Base-by-base conservation (phyloP, 306 rosid species). In the Cicer pinnatifidum region DNA sequence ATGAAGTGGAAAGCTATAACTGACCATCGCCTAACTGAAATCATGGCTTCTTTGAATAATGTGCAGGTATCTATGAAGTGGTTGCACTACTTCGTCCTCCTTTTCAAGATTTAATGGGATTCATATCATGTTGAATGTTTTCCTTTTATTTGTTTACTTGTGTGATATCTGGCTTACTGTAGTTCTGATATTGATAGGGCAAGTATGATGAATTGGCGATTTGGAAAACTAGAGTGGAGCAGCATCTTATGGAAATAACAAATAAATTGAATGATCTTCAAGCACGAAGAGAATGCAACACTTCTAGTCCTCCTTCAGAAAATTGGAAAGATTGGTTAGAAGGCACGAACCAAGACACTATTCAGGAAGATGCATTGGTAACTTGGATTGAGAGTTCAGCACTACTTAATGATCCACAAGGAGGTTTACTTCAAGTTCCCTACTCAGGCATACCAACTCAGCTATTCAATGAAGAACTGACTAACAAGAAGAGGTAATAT, bases 321-420 rank as follows among this genome's bases (percentile, higher is more conserved):
- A 82, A 75, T 75, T 92, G 96, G 97, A 84, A 88, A 78, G 93
- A 92, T 74, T 90, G 93, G 96, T 52, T 92, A 68, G 94, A 84
- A 73, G 73, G 79, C 75, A 72, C 82, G 68, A 82, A 83, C 78
- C 83, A 84, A 20, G 86, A 78, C 17, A 72, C 78, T 83, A 70
- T 80, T 69, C 88, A 81, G 66, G 96, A 80, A 20, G 83, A 87
- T 76, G 92, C 86, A 71, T 75, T 90, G 61, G 71, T 73, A 20
- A 82, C 94, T 41, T 92, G 90, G 91, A 80, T 88, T 40, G 96
- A 86, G 84, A 83, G 80, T 80, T 71, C 88, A 23, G 82, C 65
- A 17, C 78, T 82, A 47, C 82, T 79, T 72, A 82, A 88, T 81
- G 57, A 61, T 60, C 88, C 78, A 28, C 87, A 70, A 48, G 88